These are phyloP conservation scores for Eruca vesicaria DNA, from an alignment of 441 rosid genomes.

Conservation along the genomic window DNA sequence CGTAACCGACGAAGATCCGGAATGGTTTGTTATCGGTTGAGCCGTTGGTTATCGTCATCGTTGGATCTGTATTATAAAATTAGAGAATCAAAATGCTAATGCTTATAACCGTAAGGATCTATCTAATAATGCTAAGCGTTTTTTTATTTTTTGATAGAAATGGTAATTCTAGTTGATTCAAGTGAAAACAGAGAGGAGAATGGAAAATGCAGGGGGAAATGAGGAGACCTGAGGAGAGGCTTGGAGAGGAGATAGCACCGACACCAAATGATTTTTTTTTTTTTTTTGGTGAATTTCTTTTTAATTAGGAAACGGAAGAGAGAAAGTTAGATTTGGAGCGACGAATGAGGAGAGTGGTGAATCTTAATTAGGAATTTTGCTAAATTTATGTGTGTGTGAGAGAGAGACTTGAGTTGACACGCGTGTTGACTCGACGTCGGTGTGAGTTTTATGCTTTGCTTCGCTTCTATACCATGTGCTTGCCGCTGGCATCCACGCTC, in stretches of 20 bases:
- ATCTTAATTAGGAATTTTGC: constrained; percentile 9
- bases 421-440: constrained; percentile 20
- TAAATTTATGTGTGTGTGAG: background rate
- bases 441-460: constrained; percentile 3
- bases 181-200: background rate
- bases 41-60: constrained; percentile 39
- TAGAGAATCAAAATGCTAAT: no score
- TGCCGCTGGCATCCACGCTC: background rate
- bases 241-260: constrained; percentile 9
- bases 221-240: background rate
- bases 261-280: background rate
- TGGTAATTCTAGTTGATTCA: no score
- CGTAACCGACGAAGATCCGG: constrained; percentile 87
- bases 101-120: no score
- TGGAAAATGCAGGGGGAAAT: no score
- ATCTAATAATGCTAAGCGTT: no score
- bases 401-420: constrained; percentile 5
- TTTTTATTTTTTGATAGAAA: no score
- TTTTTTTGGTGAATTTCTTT: background rate
- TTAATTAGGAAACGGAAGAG: background rate
- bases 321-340: constrained; percentile 5
- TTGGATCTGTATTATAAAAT: background rate
- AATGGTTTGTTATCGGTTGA: constrained; percentile 47
- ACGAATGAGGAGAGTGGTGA: constrained; percentile 12
- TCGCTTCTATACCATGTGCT: constrained; percentile 17